Evolutionary conservation across 768 basidiomycete genomes (phyloP).

Genomic region (Trametes cubensis): DNA sequence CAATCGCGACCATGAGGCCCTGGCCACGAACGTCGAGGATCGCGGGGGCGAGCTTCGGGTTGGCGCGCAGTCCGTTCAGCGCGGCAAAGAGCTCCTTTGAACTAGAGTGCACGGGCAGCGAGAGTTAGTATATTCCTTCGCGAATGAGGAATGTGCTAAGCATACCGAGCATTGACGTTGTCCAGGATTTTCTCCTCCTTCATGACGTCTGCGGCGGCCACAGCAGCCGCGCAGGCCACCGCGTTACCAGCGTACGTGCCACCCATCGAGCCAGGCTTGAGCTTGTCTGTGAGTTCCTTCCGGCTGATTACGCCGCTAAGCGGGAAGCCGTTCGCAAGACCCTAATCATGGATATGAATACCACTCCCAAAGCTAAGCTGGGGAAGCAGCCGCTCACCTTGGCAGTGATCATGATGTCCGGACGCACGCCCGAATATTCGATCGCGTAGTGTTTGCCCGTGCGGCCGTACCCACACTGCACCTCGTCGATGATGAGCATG

Average conservation of each 20-base stretch:
- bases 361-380: not conserved
- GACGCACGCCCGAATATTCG: conserved; percentile 80
- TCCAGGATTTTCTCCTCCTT: conserved; percentile 77
- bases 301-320: conserved; percentile 82
- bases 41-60: conserved; percentile 51
- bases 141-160: not conserved
- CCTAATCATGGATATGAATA: conserved; percentile 42
- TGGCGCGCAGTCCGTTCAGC: conserved; percentile 59
- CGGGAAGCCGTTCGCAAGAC: conserved; percentile 92
- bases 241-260: conserved; percentile 94
- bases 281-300: conserved; percentile 78
- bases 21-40: conserved; percentile 87
- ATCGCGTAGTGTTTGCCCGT: conserved; percentile 85
- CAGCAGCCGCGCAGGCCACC: conserved; percentile 88
- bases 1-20: conserved; percentile 88
- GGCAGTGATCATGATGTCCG: conserved; percentile 88
- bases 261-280: conserved; percentile 82
- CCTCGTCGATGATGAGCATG: conserved; percentile 82
- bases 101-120: conserved; percentile 37
- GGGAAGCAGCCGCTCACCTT: conserved; percentile 57
- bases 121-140: not conserved
- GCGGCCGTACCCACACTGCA: conserved; percentile 88
- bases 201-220: conserved; percentile 79
- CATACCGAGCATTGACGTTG: conserved; percentile 75
- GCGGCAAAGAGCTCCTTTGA: conserved; percentile 71